Evolutionary conservation across 108 stramenopile genomes (phyloP), one percentile per base, ranked within the genome.

Genomic region (Skeletonema costatum): DNA sequence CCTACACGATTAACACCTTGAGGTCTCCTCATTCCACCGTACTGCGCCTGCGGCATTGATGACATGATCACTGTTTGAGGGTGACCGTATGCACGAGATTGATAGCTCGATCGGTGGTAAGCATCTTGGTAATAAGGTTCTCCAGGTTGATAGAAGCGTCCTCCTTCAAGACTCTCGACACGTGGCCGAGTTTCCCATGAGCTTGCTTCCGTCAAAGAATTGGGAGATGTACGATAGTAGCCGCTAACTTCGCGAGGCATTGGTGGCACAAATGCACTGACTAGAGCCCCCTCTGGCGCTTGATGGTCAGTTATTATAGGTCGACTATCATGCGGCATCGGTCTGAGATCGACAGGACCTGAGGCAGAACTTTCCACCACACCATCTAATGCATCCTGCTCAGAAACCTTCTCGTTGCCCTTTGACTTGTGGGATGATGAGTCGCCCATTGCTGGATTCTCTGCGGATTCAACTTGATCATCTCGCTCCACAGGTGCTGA

Each of bases 1-100:
- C 98, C 98, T 16, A 81, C 62, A 42, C 87, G 78, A 78, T 90
- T 88, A 12, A 70, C 74, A 10, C 50, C 70, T 59, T 58, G 75
- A 33, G 35, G 69, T 56, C 25, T 56, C 25, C 21, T 25, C 53
- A 25, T 56, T 56, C 53, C 25, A 25, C 10, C 9, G 10, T 25
- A 56, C 9, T 21, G 39, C 51, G 33, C 14, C 11, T 21, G 39
- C 51, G 33, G 29, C 11, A 42, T 13, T 68, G 73, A 42, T 53
- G 66, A 32, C 59, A 30, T 35, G 16, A 31, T 19, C 3, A 32
- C n/a, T 70, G 63, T 25, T 29, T 56, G 35, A 35, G 66, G 62
- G 42, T 30, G 44, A 62, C 36, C 32, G n/a, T 64, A 56, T 21
- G 35, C 31, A 19, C 25, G 65, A 36, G 32, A 36, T 30, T 66